phyloP scores from a whole-genome alignment of 208 protist genomes.

The Polymyxa betae region DNA sequence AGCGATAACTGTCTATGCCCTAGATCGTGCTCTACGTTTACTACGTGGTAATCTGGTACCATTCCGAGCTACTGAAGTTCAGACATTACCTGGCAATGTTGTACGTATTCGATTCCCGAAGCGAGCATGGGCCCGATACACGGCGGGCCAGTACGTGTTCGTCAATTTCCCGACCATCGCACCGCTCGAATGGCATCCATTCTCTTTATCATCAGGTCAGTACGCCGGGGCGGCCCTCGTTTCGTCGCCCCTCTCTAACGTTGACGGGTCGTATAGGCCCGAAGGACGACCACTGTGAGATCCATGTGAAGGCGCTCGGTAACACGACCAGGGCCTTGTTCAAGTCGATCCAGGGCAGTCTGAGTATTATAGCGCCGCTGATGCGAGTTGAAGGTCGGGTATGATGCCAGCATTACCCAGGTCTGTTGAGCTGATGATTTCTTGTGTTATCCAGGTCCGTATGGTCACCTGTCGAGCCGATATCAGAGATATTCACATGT shows the following conservation, averaged over 20 bases:
- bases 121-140: not conserved
- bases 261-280: not conserved
- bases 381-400: constrained; percentile 26
- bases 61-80: not conserved
- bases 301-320: constrained; percentile 17
- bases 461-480: constrained; percentile 19
- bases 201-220: constrained; percentile 27
- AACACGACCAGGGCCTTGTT: constrained; percentile 30
- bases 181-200: constrained; percentile 23
- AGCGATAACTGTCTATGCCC: not conserved
- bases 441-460: constrained; percentile 13
- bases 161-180: constrained; percentile 48
- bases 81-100: constrained; percentile 45
- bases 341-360: constrained; percentile 13
- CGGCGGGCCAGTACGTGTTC: constrained; percentile 37
- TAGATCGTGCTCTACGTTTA: not conserved
- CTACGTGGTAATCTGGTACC: not conserved
- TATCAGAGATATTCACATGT: constrained; percentile 31
- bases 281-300: not conserved
- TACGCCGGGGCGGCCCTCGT: not conserved
- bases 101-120: constrained; percentile 8
- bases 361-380: constrained; percentile 12
- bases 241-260: not conserved
- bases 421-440: not conserved
- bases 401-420: not conserved